Base-by-base conservation (phyloP, 495 filamentous ascomycete genomes). In the Penicillium fimorum region DNA sequence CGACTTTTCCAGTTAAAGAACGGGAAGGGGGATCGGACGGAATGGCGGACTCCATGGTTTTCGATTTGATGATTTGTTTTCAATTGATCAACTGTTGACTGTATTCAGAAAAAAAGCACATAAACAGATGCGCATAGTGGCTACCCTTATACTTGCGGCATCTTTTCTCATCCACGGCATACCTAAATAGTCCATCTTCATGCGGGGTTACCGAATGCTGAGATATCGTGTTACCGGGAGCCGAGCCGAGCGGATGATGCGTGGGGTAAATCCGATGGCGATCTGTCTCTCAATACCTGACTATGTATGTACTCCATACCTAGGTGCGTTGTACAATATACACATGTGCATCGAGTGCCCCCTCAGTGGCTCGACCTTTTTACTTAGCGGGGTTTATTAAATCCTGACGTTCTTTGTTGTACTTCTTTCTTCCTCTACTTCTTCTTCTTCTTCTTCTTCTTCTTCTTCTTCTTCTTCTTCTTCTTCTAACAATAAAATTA, bases 1-100 rank as follows among this genome's bases (percentile, higher is more conserved):
- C 83, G 30, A 80, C 78, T 46, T 78, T 76, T 27, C 79, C 81
- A 17, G 48, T 53, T 10, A 74, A 56, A 10, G 64, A 65, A 20
- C 70, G 65, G 4, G 60, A 65, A 9, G 66, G 68, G n/a, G 64
- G 64, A 8, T 67, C 55, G 17, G 61, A 52, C 8, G 59, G 25
- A 33, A 59, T 57, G n/a, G 30, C 55, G 17, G 60, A 33, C 40
- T 62, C 61, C 64, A 67, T 67, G 33, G 12, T 18, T 56, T 40
- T 37, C 5, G 50, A 15, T 42, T 42, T 48, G 29, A 12, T 27
- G 33, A 15, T 43, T 33, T 46, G 12, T 9, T 38, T 20, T 54
- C 32, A 30, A 53, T 54, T 49, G 46, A 25, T 50, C 9, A 29
- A 10, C 10, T 12, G 41, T 24, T 2, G 5, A 22, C 20, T 22